Conservation (phyloP, 192 early-diverging fungal genomes). For the Coemansia pectinata region DNA sequence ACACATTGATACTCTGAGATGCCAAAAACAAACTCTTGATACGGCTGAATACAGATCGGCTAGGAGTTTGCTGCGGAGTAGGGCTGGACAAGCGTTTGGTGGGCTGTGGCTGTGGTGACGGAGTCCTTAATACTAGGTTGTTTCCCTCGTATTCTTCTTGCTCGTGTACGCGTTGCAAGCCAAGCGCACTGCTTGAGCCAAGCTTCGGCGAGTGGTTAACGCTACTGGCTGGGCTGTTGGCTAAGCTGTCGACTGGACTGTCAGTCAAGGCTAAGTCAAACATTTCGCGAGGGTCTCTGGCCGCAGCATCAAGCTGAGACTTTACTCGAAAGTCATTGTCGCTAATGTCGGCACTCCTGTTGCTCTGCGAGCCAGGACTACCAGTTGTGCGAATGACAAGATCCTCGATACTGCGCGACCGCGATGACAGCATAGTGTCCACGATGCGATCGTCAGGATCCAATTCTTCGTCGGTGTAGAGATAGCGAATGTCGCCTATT, state of each 20-base stretch:
- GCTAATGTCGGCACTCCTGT: conserved; percentile 36
- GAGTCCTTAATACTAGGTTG: background rate
- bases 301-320: conserved; percentile 20
- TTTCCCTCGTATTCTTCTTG: background rate
- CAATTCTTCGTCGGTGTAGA: conserved; percentile 12
- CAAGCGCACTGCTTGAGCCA: background rate
- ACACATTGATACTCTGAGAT: background rate
- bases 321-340: conserved; percentile 48
- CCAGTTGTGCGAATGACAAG: conserved; percentile 2
- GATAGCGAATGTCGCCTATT: background rate
- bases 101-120: background rate
- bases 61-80: background rate
- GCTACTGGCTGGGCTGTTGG: background rate
- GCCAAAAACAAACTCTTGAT: background rate
- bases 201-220: background rate
- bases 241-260: conserved; percentile 1
- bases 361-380: conserved; percentile 42
- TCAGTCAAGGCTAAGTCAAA: background rate
- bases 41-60: background rate
- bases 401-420: conserved; percentile 40
- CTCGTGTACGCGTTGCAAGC: background rate
- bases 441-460: conserved; percentile 37
- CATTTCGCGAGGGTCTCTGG: conserved; percentile 12
- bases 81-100: background rate
- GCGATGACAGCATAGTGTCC: conserved; percentile 30